Percentiles rank a stretch among this genome's conserved stretches.
Conservation (phyloP, 2,329 filamentous ascomycete genomes). For the Neonectria coccinea region DNA sequence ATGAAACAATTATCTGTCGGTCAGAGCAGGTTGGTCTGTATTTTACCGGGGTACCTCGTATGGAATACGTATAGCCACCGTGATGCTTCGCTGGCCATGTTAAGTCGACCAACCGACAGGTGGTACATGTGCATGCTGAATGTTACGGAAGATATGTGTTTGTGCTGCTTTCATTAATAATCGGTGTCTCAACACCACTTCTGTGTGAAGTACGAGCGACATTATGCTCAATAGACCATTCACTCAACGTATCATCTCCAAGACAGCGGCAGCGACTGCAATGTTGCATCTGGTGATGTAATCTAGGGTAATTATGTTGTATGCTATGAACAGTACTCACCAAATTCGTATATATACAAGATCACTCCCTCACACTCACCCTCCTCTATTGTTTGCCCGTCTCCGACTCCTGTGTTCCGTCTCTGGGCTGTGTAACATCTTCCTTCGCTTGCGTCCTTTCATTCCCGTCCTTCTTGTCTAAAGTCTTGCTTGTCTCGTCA, state of each 20-base stretch:
- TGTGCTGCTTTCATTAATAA: too few relatives aligned
- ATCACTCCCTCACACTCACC: not conserved
- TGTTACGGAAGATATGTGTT: too few relatives aligned
- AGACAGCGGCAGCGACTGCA: not conserved
- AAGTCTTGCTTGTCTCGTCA: conserved; percentile 24
- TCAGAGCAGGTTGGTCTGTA: too few relatives aligned
- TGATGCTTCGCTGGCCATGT: too few relatives aligned
- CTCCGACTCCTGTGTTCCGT: not conserved
- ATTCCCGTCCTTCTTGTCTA: conserved; percentile 3
- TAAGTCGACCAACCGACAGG: too few relatives aligned
- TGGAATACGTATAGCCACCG: too few relatives aligned
- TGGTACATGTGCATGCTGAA: too few relatives aligned
- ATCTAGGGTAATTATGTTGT: conserved; percentile 4
- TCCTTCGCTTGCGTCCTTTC: conserved; percentile 6
- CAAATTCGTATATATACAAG: not conserved
- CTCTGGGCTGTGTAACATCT: not conserved
- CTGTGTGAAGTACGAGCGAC: too few relatives aligned
- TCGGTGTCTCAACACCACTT: too few relatives aligned
- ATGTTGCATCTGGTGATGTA: not conserved
- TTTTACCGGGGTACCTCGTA: too few relatives aligned
- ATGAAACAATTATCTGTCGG: too few relatives aligned
- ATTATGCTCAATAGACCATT: not conserved
- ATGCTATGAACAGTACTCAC: conserved; percentile 3
- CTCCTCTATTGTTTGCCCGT: not conserved
- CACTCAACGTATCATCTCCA: not conserved